Evolutionary conservation across 805 yeast genomes (phyloP).

Genomic region (Lipomyces japonicus): DNA sequence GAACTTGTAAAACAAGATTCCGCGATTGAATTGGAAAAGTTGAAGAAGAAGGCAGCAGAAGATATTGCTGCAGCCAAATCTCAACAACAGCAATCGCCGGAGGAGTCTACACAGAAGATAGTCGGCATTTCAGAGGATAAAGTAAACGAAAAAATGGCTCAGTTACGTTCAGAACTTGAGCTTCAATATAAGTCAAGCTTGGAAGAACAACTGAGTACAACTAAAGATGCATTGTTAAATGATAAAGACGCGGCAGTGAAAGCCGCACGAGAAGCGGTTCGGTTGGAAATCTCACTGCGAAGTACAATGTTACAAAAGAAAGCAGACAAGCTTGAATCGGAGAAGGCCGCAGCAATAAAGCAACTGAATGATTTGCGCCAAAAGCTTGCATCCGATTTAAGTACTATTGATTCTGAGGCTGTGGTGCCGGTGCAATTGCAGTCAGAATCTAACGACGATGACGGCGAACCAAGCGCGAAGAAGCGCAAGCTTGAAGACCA

Average conservation of each 20-base stretch:
- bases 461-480: too few relatives aligned
- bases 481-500: too few relatives aligned
- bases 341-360: constrained; percentile 29
- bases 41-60: too few relatives aligned
- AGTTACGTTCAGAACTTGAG: constrained; percentile 30
- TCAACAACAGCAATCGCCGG: too few relatives aligned
- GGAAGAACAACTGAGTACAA: constrained; percentile 11
- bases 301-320: constrained; percentile 53
- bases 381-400: too few relatives aligned
- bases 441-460: too few relatives aligned
- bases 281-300: constrained; percentile 57
- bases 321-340: constrained; percentile 49
- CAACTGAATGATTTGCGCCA: constrained; percentile 32
- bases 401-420: too few relatives aligned
- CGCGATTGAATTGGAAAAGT: too few relatives aligned
- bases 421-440: too few relatives aligned
- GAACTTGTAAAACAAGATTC: too few relatives aligned
- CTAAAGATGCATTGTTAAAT: constrained; percentile 40
- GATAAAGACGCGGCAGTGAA: constrained; percentile 44
- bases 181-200: constrained; percentile 33
- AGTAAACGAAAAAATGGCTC: constrained; percentile 29
- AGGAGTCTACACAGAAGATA: not conserved
- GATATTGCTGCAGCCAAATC: too few relatives aligned
- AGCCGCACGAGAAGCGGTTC: constrained; percentile 48
- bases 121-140: constrained; percentile 21